These are phyloP conservation scores for Colletotrichum liriopes DNA, from an alignment of 2,329 filamentous ascomycete species.

Conservation along the genomic window DNA sequence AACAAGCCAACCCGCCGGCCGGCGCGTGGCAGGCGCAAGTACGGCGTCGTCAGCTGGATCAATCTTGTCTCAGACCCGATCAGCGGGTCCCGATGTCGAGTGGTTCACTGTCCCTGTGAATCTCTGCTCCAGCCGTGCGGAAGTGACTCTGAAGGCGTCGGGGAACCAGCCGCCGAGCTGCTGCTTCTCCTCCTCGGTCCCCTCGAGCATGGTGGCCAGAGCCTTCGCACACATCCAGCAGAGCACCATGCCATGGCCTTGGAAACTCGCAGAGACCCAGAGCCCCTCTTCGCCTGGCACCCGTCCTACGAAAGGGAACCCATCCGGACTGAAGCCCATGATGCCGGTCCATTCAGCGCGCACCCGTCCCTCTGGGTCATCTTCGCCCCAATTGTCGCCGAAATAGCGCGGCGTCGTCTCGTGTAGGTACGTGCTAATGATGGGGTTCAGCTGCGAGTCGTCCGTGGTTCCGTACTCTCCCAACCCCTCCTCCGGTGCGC, in stretches of 20 bases:
- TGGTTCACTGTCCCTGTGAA: constrained; percentile 29
- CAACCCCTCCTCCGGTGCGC: constrained; percentile 58
- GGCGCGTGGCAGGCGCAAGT: background rate
- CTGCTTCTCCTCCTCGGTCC: constrained; percentile 20
- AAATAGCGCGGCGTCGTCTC: constrained; percentile 65
- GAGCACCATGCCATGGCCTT: constrained; percentile 78
- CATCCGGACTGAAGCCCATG: constrained; percentile 70
- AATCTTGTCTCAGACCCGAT: constrained; percentile 3
- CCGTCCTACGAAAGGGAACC: constrained; percentile 67
- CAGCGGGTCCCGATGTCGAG: constrained; percentile 12
- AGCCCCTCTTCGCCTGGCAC: constrained; percentile 62
- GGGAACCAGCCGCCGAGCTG: constrained; percentile 67
- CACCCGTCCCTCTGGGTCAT: constrained; percentile 58
- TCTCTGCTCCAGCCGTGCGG: constrained; percentile 57
- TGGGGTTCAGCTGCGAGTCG: constrained; percentile 67
- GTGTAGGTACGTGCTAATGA: constrained; percentile 64
- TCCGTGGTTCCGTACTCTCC: constrained; percentile 70
- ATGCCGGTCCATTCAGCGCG: constrained; percentile 68
- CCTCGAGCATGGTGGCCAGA: constrained; percentile 68
- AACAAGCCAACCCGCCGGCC: background rate
- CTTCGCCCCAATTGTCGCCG: constrained; percentile 65
- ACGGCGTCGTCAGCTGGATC: background rate
- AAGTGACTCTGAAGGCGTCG: constrained; percentile 62
- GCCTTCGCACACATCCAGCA: constrained; percentile 73
- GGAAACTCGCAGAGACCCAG: constrained; percentile 73